Evolutionary conservation across 176 grass and related monocot genomes (phyloP).

Genomic region (Otatea glauca): DNA sequence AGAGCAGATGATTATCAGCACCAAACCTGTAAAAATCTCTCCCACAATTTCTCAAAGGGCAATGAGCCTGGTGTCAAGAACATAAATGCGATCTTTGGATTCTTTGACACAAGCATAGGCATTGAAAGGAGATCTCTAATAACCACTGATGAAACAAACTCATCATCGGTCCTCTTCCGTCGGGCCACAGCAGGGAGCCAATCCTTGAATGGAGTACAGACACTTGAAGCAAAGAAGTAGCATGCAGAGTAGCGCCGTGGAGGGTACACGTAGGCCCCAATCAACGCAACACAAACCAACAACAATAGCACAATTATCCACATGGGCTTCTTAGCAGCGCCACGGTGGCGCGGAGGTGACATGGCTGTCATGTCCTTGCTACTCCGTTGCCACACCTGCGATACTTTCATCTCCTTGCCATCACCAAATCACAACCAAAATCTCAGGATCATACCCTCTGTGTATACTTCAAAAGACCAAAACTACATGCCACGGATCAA

Average conservation of each 20-base stretch:
- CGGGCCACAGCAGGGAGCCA: slow-evolving; percentile 71
- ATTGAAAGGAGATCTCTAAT: slow-evolving; percentile 70
- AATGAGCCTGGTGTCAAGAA: slow-evolving; percentile 90
- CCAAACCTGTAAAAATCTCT: slow-evolving; percentile 80
- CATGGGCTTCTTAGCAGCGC: slow-evolving; percentile 68
- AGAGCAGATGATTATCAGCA: slow-evolving; percentile 30
- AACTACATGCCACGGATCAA: slow-evolving; percentile 40
- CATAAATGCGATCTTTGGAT: slow-evolving; percentile 95
- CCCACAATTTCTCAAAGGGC: slow-evolving; percentile 94
- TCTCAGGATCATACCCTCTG: slow-evolving; percentile 34
- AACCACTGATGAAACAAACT: slow-evolving; percentile 73
- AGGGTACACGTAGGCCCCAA: slow-evolving; percentile 87
- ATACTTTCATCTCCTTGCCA: slow-evolving; percentile 68
- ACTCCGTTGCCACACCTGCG: slow-evolving; percentile 55
- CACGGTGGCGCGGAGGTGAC: slow-evolving; percentile 59
- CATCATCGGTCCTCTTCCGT: slow-evolving; percentile 68
- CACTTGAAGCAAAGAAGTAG: slow-evolving; percentile 91
- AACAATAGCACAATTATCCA: slow-evolving; percentile 87
- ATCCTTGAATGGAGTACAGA: slow-evolving; percentile 85
- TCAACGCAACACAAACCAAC: slow-evolving; percentile 69
- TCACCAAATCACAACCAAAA: slow-evolving; percentile 31
- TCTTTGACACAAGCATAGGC: slow-evolving; percentile 61
- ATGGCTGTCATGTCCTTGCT: slow-evolving; percentile 73
- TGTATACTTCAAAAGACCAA: background rate
- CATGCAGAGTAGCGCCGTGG: slow-evolving; percentile 76